These are phyloP conservation scores for Hypoxylon sp. DNA, from an alignment of 2,329 filamentous ascomycete species.

Conservation along the genomic window DNA sequence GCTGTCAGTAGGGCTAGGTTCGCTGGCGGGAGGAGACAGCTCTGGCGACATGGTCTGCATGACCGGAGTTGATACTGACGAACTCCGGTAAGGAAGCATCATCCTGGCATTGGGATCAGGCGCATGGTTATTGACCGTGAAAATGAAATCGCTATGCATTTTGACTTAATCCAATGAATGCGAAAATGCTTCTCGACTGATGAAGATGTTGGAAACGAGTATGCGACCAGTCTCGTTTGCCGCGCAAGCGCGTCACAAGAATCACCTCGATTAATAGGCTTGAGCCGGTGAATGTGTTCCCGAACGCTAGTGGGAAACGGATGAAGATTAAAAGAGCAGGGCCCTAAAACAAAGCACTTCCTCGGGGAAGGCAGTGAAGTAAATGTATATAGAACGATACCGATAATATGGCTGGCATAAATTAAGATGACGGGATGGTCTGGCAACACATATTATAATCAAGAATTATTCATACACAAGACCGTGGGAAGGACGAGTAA, in stretches of 20 bases:
- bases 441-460: constrained; percentile 3
- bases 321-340: constrained; percentile 2
- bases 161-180: constrained; percentile 21
- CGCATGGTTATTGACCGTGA: constrained; percentile 44
- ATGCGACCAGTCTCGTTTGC: constrained; percentile 10
- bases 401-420: background rate
- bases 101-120: constrained; percentile 43
- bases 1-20: constrained; percentile 43
- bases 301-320: constrained; percentile 7
- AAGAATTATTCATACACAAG: background rate
- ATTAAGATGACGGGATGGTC: constrained; percentile 9
- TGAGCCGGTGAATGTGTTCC: background rate
- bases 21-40: constrained; percentile 43
- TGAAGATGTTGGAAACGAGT: background rate
- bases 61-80: constrained; percentile 43
- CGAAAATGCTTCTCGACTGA: constrained; percentile 16
- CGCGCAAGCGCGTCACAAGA: constrained; percentile 13
- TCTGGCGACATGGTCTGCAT: constrained; percentile 43
- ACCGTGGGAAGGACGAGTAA: constrained; percentile 2
- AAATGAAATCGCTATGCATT: constrained; percentile 51
- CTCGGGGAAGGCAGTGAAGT: background rate
- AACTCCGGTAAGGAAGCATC: constrained; percentile 46
- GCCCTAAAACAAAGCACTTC: constrained; percentile 5
- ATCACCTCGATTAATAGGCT: constrained; percentile 19
- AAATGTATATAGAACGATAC: background rate